Percentiles rank a stretch among this genome's conserved stretches.
Conservation (phyloP, 768 basidiomycete species). For the Termitomyces sp. region DNA sequence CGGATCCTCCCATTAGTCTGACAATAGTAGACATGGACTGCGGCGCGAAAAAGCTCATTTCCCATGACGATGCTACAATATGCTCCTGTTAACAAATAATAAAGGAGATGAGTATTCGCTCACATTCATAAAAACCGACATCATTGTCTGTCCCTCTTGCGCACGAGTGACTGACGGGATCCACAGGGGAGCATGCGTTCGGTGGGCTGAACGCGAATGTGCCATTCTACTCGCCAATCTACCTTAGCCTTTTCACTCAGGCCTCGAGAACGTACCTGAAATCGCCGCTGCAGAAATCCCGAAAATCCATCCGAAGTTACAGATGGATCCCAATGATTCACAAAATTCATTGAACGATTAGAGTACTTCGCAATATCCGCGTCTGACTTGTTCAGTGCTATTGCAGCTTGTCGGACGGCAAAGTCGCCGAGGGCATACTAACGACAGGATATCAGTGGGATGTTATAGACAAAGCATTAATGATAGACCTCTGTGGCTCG, state of each 20-base stretch:
- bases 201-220: constrained; percentile 49
- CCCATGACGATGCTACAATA: constrained; percentile 46
- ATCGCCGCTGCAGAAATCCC: constrained; percentile 45
- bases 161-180: constrained; percentile 44
- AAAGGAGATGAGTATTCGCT: constrained; percentile 10
- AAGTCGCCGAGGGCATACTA: constrained; percentile 51
- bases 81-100: neutral
- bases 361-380: constrained; percentile 40
- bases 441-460: neutral
- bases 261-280: constrained; percentile 27
- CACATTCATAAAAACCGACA: constrained; percentile 52
- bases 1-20: constrained; percentile 43
- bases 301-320: constrained; percentile 44
- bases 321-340: constrained; percentile 46
- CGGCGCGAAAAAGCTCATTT: constrained; percentile 51
- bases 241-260: neutral
- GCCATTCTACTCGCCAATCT: constrained; percentile 34
- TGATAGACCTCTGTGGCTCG: constrained; percentile 40
- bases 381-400: constrained; percentile 34
- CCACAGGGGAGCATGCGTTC: constrained; percentile 47
- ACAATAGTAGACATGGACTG: constrained; percentile 48
- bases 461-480: neutral
- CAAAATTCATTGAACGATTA: constrained; percentile 50
- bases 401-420: constrained; percentile 48
- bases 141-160: constrained; percentile 47